These are phyloP conservation scores for Cylindrotheca fusiformis DNA, from an alignment of 108 stramenopile species.

Conservation along the genomic window DNA sequence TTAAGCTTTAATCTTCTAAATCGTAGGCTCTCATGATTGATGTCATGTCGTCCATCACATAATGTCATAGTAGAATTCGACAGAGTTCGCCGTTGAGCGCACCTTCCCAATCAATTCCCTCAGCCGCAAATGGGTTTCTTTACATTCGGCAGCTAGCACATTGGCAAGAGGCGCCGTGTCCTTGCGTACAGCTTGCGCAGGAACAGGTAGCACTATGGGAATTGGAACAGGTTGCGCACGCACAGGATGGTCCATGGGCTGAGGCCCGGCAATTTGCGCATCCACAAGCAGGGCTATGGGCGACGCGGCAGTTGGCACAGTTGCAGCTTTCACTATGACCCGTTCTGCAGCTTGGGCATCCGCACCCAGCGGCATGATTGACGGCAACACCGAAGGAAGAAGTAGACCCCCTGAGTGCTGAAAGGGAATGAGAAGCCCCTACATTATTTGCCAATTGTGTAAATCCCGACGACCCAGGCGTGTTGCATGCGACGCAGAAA, in stretches of 20 bases:
- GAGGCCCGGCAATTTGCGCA: constrained; percentile 2
- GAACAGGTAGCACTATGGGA: background rate
- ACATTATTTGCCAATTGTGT: background rate
- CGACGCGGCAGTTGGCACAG: background rate
- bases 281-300: constrained; percentile 4
- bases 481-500: constrained; percentile 8
- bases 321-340: constrained; percentile 6
- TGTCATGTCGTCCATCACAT: too few relatives aligned
- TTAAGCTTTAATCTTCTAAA: too few relatives aligned
- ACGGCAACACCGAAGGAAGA: background rate
- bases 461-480: constrained; percentile 11
- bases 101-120: too few relatives aligned
- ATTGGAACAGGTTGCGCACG: too few relatives aligned
- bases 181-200: constrained; percentile 5
- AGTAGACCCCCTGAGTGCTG: too few relatives aligned
- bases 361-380: constrained; percentile 2
- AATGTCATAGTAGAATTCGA: too few relatives aligned
- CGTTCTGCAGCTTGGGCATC: constrained; percentile 2
- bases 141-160: constrained; percentile 15
- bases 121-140: too few relatives aligned
- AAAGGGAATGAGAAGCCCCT: too few relatives aligned
- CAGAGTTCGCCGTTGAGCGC: too few relatives aligned
- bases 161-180: constrained; percentile 16
- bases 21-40: too few relatives aligned
- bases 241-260: too few relatives aligned